Evolutionary conservation across 2,329 filamentous ascomycete species (phyloP).

Genomic region (Ascochyta rabiei): DNA sequence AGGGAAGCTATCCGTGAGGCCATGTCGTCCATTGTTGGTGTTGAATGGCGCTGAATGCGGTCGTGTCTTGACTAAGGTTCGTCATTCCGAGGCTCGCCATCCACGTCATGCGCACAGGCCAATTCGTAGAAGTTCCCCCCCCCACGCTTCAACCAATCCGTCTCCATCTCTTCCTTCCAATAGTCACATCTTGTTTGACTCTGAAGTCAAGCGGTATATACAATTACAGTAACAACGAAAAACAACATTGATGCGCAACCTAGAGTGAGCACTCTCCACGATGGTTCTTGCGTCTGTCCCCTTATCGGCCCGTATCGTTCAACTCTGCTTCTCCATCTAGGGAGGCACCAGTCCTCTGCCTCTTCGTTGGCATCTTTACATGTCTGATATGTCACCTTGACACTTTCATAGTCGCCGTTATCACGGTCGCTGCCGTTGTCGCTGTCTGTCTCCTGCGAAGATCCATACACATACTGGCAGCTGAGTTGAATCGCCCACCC

Average conservation of each 20-base stretch:
- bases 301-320: constrained; percentile 1
- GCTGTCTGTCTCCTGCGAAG: background rate
- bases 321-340: constrained; percentile 9
- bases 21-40: constrained; percentile 32
- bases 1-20: constrained; percentile 34
- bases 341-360: constrained; percentile 10
- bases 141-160: background rate
- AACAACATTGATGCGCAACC: constrained; percentile 2
- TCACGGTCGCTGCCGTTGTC: constrained; percentile 1
- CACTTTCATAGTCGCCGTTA: background rate
- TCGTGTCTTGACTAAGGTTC: constrained; percentile 8
- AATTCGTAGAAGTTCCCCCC: background rate
- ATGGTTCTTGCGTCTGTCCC: constrained; percentile 2
- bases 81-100: background rate
- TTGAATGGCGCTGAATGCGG: constrained; percentile 1
- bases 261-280: background rate
- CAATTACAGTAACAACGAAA: background rate
- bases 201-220: constrained; percentile 1
- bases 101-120: constrained; percentile 9
- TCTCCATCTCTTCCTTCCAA: background rate
- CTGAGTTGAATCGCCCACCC: constrained; percentile 16
- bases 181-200: background rate
- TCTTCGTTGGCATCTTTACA: too few species aligned
- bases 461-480: constrained; percentile 1
- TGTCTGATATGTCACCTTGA: too few species aligned